Base-by-base conservation (phyloP, 2,329 filamentous ascomycete genomes). In the Emydomyces testavorans region DNA sequence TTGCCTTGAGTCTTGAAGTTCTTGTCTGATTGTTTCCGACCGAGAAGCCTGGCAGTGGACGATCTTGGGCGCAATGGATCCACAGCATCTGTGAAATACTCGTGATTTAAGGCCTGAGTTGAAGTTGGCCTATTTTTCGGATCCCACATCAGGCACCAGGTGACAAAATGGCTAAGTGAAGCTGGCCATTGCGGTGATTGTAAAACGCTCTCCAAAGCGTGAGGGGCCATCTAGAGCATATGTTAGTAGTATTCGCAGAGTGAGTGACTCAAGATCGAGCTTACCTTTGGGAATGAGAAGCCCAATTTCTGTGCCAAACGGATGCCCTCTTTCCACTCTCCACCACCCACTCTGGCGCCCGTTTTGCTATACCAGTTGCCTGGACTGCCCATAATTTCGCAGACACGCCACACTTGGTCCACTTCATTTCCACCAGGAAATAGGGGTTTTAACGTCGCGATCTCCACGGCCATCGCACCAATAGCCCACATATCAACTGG, bases 121-220 rank as follows among this genome's bases (percentile, higher is more conserved):
- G 90, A 95, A 3, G 89, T 96, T 37, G 92, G 92, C 52, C 92
- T 78, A 60, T 73, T 80, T 71, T 89, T 93, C 8, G 92, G 92
- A 65, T 98, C 92, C 92, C 92, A 98, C 85, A 96, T 92, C 56
- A 98, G 69, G 67, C 92, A 98, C 88, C 88, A 95, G 13, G 92
- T 98, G 50, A 98, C 92, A 61, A 98, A 96, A 50, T 93, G 80
- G 59, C 83, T 84, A 48, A 98, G 75, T 16, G 87, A 83, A 1
- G 82, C 70, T 4, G 92, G 92, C 92, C 92, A 98, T 61, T 94
- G 86, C 13, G 92, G 88, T 21, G 84, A 65, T 61, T 87, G 87
- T 6, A 98, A 74, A 55, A 96, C 92, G 4, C 87, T 93, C 58
- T 96, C 90, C 78, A 98, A 87, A 15, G 90, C 79, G 65, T 96